phyloP scores from a whole-genome alignment of 148 eudicot genomes.

The Polygonum maritimum region DNA sequence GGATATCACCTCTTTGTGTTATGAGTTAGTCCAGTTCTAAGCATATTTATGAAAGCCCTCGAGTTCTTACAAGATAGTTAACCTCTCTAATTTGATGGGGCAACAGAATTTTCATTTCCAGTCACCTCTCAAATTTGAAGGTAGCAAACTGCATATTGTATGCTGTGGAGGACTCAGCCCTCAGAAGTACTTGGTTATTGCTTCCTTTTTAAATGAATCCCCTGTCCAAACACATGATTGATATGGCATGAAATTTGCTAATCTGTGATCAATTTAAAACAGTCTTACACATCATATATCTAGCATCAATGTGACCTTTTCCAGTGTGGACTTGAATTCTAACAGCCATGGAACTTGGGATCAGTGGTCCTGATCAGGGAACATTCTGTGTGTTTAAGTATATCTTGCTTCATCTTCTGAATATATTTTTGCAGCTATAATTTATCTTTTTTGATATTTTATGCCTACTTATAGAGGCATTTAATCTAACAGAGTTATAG shows the following conservation, averaged over 20 bases:
- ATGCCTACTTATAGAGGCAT: neutral
- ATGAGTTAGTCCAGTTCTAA: neutral
- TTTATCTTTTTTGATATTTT: neutral
- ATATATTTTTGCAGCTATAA: neutral
- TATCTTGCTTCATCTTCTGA: neutral
- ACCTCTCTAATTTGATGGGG: neutral
- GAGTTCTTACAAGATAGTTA: neutral
- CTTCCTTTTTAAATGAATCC: neutral
- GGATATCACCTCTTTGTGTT: neutral
- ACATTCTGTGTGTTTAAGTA: neutral
- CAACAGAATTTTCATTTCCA: neutral
- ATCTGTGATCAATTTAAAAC: neutral
- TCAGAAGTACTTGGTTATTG: conserved; percentile 1
- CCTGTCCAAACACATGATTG: neutral
- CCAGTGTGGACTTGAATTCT: neutral
- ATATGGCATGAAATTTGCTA: neutral
- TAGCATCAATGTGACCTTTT: neutral
- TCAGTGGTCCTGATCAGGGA: neutral
- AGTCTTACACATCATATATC: neutral
- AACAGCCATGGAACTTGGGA: neutral
- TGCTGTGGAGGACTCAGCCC: neutral
- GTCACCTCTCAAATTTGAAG: neutral
- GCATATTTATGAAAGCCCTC: neutral
- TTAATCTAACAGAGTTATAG: neutral
- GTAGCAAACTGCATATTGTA: neutral